Base-by-base conservation (phyloP, 2,329 filamentous ascomycete genomes). In the Ophiostoma perfectum region DNA sequence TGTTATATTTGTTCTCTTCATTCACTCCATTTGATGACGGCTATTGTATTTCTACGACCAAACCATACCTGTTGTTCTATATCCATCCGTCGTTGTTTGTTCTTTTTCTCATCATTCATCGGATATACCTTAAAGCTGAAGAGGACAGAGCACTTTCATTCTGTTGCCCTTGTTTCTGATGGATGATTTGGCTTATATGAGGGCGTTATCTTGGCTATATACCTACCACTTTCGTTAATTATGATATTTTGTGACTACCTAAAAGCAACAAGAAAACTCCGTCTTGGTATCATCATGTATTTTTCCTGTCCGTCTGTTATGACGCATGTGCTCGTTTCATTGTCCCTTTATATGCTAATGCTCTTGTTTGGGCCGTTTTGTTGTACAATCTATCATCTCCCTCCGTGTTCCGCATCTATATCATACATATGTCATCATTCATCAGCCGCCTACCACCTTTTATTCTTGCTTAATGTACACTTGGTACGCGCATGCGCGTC, bases 211-310 rank as follows among this genome's bases (percentile, higher is more conserved):
- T 63, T 63, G 60, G 60, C 58, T 63, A 63, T 62, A 62, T 63
- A 63, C 60, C 60, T 63, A 63, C 27, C 60, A 42, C 60, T 63
- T 42, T 63, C 39, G 60, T 42, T 63, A 18, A 63, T 63, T 4
- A 41, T 27, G 27, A 60, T 38, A 41, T 41, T 62, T 60, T 60
- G 52, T 27, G 27, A 27, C 27, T 27, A 27, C 2, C 27, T 27
- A 27, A 27, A 27, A 27, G 27, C 27, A 27, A 27, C 55, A 7
- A 39, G 7, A 38, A 60, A 60, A 60, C 55, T 18, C 27, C 55
- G n/a, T 60, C 52, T 5, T 60, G 55, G 27, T 60, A 60, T 60
- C 55, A 38, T 36, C 38, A 60, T 60, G 27, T 27, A 60, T 16
- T 16, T 4, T 52, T 18, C 8, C 47, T 16, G n/a, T 49, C 49